These are phyloP conservation scores for Apiospora kogelbergensis DNA, from an alignment of 2,329 filamentous ascomycete species.

Conservation along the genomic window DNA sequence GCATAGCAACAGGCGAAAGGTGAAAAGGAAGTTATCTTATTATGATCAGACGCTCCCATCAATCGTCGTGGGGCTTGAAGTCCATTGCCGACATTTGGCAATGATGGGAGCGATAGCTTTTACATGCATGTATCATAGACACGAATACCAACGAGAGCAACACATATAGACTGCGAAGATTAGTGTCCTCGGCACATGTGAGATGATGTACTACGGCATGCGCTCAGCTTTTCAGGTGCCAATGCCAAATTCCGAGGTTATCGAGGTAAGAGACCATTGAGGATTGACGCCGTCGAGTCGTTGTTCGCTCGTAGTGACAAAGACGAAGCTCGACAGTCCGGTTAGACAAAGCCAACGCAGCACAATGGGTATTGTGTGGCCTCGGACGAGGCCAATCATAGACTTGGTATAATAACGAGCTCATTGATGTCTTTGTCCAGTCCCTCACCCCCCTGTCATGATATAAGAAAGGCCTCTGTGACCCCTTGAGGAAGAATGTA, in stretches of 20 bases:
- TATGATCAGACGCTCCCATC: not conserved
- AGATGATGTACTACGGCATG: too few species aligned
- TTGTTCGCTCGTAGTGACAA: not conserved
- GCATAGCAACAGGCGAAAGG: conserved; percentile 5
- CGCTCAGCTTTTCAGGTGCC: too few species aligned
- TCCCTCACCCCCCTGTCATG: not conserved
- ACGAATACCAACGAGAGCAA: not conserved
- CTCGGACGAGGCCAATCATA: not conserved
- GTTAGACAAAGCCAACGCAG: not conserved
- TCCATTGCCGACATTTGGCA: not conserved
- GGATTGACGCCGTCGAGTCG: not conserved
- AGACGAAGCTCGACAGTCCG: not conserved
- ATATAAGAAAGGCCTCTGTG: not conserved
- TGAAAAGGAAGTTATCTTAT: conserved; percentile 6
- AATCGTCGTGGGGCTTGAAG: not conserved
- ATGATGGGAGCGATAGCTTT: not conserved
- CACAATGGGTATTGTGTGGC: not conserved
- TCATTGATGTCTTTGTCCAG: not conserved
- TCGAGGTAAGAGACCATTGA: not conserved
- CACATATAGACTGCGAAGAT: not conserved
- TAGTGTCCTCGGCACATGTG: not conserved
- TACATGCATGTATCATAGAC: not conserved
- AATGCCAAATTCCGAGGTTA: not conserved
- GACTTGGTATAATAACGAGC: not conserved
- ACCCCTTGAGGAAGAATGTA: not conserved